These are phyloP conservation scores for Candida glaebosa DNA, from an alignment of 805 yeast genomes.

Conservation along the genomic window DNA sequence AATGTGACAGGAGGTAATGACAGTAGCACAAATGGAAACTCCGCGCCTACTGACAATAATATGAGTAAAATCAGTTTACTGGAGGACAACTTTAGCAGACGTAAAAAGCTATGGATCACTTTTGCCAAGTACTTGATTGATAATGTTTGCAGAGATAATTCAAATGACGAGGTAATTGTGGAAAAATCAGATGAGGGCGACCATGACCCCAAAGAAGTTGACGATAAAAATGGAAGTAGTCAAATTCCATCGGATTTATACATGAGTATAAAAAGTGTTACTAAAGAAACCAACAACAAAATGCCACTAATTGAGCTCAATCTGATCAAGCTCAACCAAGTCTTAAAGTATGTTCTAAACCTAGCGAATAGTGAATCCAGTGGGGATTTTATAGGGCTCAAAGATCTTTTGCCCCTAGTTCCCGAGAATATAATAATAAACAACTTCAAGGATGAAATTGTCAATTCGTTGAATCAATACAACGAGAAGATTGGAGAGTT, in stretches of 20 bases:
- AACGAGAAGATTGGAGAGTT: slow-evolving; percentile 63
- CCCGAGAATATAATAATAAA: slow-evolving; percentile 83
- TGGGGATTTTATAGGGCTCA: slow-evolving; percentile 51
- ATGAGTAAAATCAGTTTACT: slow-evolving; percentile 30
- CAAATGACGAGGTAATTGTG: background rate
- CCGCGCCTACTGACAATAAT: slow-evolving; percentile 50
- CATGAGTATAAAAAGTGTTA: slow-evolving; percentile 2
- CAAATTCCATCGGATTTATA: background rate
- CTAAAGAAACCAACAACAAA: slow-evolving; percentile 8
- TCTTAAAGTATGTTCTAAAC: slow-evolving; percentile 28
- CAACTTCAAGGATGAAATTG: slow-evolving; percentile 78
- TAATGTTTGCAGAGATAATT: slow-evolving; percentile 18
- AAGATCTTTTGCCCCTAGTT: slow-evolving; percentile 78
- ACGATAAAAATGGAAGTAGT: background rate
- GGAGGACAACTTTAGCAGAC: slow-evolving; percentile 34
- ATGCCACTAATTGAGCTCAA: slow-evolving; percentile 2
- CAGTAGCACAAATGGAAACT: slow-evolving; percentile 30
- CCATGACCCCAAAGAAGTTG: slow-evolving; percentile 1
- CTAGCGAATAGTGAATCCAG: slow-evolving; percentile 23
- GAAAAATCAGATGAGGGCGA: background rate
- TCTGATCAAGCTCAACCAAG: slow-evolving; percentile 19
- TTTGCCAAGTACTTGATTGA: slow-evolving; percentile 52
- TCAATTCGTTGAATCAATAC: slow-evolving; percentile 71
- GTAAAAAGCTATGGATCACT: slow-evolving; percentile 72
- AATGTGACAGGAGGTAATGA: slow-evolving; percentile 7